Percentiles rank a stretch among this genome's conserved stretches.
Conservation (phyloP, 371 early-diverging fungal genomes). For the Enterocytospora artemiae region DNA sequence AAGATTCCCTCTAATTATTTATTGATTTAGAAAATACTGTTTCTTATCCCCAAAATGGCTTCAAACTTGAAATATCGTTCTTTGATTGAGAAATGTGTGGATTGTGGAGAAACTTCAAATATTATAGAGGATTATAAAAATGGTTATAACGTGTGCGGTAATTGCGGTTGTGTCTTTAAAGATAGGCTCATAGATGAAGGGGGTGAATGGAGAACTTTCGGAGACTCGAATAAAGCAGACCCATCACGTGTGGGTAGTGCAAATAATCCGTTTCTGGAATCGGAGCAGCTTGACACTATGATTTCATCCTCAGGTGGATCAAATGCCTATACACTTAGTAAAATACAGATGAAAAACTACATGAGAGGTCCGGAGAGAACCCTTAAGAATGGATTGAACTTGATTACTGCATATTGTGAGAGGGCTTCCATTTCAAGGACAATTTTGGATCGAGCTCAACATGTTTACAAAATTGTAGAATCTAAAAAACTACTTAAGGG, state of each 20-base stretch:
- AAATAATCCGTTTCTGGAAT: constrained; percentile 59
- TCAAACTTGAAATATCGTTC: constrained; percentile 26
- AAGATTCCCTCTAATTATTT: neutral
- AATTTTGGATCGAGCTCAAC: constrained; percentile 80
- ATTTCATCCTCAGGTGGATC: constrained; percentile 50
- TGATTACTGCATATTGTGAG: constrained; percentile 79
- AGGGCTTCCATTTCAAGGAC: constrained; percentile 70
- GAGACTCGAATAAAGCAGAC: constrained; percentile 73
- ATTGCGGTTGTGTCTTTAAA: constrained; percentile 82
- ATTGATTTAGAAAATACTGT: neutral
- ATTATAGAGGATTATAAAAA: constrained; percentile 81
- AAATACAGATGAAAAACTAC: constrained; percentile 58
- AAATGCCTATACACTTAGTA: constrained; percentile 50
- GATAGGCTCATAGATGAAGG: constrained; percentile 92
- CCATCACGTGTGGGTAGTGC: constrained; percentile 95
- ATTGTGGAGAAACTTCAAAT: constrained; percentile 62
- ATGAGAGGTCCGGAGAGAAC: constrained; percentile 63
- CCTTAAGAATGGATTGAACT: constrained; percentile 74
- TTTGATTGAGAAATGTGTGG: constrained; percentile 40
- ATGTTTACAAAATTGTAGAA: constrained; percentile 69
- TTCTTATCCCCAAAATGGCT: constrained; percentile 16
- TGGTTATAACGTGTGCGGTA: constrained; percentile 83
- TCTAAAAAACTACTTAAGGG: constrained; percentile 76
- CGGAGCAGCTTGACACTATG: constrained; percentile 57
- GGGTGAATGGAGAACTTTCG: constrained; percentile 95